These are phyloP conservation scores for Cercophora samala DNA, from an alignment of 495 filamentous ascomycete species.

Conservation along the genomic window DNA sequence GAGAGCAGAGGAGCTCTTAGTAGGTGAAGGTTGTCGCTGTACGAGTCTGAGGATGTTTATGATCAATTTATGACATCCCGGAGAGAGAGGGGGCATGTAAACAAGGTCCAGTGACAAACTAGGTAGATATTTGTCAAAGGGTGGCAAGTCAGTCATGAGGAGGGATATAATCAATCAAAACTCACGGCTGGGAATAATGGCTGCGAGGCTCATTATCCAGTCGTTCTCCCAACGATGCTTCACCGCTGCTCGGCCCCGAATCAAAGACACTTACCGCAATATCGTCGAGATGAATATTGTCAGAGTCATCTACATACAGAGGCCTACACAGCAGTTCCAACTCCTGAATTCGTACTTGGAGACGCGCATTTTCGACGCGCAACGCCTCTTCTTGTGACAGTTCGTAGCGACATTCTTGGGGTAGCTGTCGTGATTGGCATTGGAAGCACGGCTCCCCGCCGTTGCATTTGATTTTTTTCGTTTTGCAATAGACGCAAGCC, in stretches of 20 bases:
- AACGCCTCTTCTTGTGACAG: not conserved
- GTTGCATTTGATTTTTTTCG: constrained; percentile 5
- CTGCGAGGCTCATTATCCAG: not conserved
- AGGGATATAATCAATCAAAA: not conserved
- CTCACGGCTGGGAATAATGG: constrained; percentile 3
- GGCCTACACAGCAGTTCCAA: not conserved
- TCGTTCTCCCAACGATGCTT: not conserved
- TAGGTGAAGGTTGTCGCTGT: not conserved
- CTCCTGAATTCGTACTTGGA: not conserved
- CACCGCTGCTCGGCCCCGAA: not conserved
- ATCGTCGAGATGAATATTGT: not conserved
- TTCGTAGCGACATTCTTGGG: not conserved
- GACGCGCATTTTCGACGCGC: not conserved
- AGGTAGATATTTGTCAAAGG: not conserved
- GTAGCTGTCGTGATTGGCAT: not conserved
- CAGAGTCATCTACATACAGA: not conserved
- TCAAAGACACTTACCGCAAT: not conserved
- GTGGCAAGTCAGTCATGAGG: not conserved
- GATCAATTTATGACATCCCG: not conserved
- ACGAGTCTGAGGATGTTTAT: not conserved
- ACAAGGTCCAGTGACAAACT: not conserved
- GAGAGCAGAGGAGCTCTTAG: not conserved
- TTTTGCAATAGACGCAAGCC: not conserved
- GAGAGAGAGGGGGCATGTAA: not conserved
- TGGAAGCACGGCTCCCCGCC: not conserved